Percentiles rank a stretch among this genome's conserved stretches.
These are phyloP conservation scores for Microthlaspi erraticum DNA, from an alignment of 345 rosid species.

Conservation along the genomic window DNA sequence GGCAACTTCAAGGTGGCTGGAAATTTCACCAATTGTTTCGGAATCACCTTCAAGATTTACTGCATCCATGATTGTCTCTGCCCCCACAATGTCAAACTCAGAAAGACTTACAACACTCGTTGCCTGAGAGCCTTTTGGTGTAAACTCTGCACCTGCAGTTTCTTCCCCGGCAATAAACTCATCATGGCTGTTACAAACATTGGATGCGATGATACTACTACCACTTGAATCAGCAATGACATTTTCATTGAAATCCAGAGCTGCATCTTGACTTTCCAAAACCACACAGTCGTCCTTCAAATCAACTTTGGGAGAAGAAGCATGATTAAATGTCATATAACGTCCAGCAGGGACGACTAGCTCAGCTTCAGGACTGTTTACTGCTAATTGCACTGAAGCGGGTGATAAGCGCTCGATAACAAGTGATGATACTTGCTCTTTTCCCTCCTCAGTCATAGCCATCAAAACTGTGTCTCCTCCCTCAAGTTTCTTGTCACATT, in stretches of 20 bases:
- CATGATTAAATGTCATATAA: no score
- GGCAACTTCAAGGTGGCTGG: slow-evolving; percentile 13
- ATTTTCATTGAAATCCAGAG: neutral
- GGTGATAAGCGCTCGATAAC: neutral
- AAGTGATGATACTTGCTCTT: neutral
- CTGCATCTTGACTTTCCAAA: neutral
- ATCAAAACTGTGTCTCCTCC: neutral
- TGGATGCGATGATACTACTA: neutral
- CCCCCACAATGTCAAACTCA: neutral
- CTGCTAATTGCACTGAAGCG: neutral
- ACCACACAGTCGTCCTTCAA: slow-evolving; percentile 8
- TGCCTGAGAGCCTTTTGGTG: neutral
- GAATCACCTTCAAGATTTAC: neutral
- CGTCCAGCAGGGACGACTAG: neutral
- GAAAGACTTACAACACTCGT: neutral
- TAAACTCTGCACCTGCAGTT: slow-evolving; percentile 2
- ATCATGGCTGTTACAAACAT: slow-evolving; percentile 17
- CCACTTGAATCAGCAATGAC: neutral
- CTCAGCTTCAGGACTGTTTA: slow-evolving; percentile 9
- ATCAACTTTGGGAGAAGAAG: slow-evolving; percentile 7
- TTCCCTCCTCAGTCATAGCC: slow-evolving; percentile 1
- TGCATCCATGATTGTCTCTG: neutral
- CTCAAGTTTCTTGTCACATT: slow-evolving; percentile 2
- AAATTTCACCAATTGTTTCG: neutral
- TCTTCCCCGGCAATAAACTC: slow-evolving; percentile 8